These are phyloP conservation scores for Colletotrichum gloeosporioides DNA, from an alignment of 2,329 filamentous ascomycete genomes.

Conservation along the genomic window DNA sequence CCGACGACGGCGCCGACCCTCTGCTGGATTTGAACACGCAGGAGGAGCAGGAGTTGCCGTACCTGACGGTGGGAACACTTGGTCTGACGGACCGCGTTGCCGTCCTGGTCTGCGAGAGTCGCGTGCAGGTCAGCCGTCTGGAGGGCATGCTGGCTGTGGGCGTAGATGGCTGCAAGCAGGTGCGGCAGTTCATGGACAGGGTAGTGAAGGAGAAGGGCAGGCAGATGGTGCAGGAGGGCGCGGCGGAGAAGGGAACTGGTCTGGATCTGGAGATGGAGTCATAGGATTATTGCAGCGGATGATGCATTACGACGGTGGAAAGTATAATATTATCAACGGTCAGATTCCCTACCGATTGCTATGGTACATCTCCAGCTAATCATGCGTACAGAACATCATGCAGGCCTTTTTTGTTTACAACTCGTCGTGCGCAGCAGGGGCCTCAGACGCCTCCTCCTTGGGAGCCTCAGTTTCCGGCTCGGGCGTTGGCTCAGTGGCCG, in stretches of 20 bases:
- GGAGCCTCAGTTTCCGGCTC: conserved; percentile 30
- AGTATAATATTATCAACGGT: neutral
- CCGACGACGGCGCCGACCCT: conserved; percentile 75
- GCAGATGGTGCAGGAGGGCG: conserved; percentile 64
- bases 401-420: conserved; percentile 39
- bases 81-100: conserved; percentile 77
- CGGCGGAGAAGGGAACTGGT: conserved; percentile 52
- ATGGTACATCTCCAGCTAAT: conserved; percentile 10
- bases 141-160: conserved; percentile 94
- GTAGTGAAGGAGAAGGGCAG: conserved; percentile 77
- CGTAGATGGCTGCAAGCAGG: conserved; percentile 88
- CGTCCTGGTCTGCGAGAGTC: conserved; percentile 84
- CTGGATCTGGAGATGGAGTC: conserved; percentile 58
- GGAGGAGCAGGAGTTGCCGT: conserved; percentile 89
- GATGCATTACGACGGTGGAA: conserved; percentile 1
- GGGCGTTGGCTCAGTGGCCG: conserved; percentile 14
- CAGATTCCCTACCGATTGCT: conserved; percentile 2
- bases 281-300: conserved; percentile 21
- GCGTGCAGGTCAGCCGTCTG: conserved; percentile 79
- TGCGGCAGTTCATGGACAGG: conserved; percentile 79
- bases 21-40: conserved; percentile 79
- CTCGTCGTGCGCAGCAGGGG: conserved; percentile 49
- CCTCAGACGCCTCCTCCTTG: conserved; percentile 41
- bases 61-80: conserved; percentile 83
- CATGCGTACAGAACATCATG: neutral